Evolutionary conservation across 1,139 yeast species (phyloP), one percentile per base, ranked within the genome.

Genomic region (Debaryomycetaceae sp.): DNA sequence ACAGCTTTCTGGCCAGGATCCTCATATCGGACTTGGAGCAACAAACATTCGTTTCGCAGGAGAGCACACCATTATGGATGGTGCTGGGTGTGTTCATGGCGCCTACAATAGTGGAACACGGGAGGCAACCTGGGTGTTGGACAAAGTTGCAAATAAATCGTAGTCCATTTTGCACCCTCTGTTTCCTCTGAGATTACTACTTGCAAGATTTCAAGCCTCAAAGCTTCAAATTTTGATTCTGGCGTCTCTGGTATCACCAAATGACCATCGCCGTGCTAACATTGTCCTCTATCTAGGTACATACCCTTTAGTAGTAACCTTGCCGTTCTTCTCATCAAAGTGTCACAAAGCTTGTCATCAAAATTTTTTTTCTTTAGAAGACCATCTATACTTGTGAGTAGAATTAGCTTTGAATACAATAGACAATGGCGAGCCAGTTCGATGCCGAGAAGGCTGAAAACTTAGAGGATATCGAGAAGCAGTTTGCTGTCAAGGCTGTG

Each of bases 401-500:
- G 20, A 17, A 17, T 17, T 17, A 17, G 20, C 20, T 17, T 2
- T 17, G 20, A 17, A 17, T 17, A 11, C 4, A 8, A 27, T 3
- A 27, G 31, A 49, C 39, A 20, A 63, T 62, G 67, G 50, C 65
- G 33, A 54, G 67, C 31, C 55, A 55, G 54, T 72, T 76, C 53
- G 70, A 74, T 52, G 81, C 84, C 13, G 83, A 80, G 54, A 69
- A 66, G 46, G 83, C 84, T 17, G 84, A 80, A 44, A 80, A 80
- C 68, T 66, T 77, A 50, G 84, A 78, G 60, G 84, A 76, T 53
- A 88, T 93, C 59, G 98, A 91, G 68, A 87, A 82, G 78, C 97
- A 91, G 71, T 93, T 93, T 61, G 98, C 99, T 42, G 99, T 95
- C 51, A 90, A 88, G 69, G 99, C 98, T 6, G 99, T 95, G 24